Evolutionary conservation across 108 stramenopile genomes (phyloP), one percentile per base, ranked within the genome.

Genomic region (Discostella stelligeroides): DNA sequence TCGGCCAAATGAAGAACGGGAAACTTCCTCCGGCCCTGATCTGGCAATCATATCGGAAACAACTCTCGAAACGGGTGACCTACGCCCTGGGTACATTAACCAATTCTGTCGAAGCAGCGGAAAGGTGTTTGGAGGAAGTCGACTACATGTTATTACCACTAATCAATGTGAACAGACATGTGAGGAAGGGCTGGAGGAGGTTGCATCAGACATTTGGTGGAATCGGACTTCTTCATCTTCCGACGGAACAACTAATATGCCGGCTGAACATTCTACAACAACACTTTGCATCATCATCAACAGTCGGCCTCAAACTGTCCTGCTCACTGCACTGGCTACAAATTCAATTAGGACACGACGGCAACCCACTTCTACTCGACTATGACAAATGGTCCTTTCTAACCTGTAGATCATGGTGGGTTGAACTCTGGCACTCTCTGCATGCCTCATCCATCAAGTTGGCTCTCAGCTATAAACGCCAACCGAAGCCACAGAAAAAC

Each of bases 121-220:
- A 53, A 53, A 23, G 2, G 11, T 53, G 23, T 24, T 21, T 53
- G 23, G 23, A 1, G 7, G 7, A 11, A 4, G 9, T 53, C 21
- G 7, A 2, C 24, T 53, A 6, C 17, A 23, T n/a, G 4, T 23
- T 53, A 7, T 23, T 53, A 4, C 51, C 51, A 53, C 11, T 53
- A 4, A 18, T 53, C 1, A 24, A 24, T 23, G 51, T 53, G 3
- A 23, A 24, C 23, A 1, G 23, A 24, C 51, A 53, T 24, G 7
- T 53, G 11, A 11, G 23, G 21, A 53, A 24, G 6, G 51, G 51
- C 2, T 53, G 51, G 51, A 53, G 20, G 7, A 1, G 21, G 21
- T 11, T 53, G 4, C 51, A 53, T 7, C 51, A 53, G 11, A 53
- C 51, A 53, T 53, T 53, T 24, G 51, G 51, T 1, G 51, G 51